These are phyloP conservation scores for Quercus wislizeni DNA, from an alignment of 306 rosid genomes.

Conservation along the genomic window DNA sequence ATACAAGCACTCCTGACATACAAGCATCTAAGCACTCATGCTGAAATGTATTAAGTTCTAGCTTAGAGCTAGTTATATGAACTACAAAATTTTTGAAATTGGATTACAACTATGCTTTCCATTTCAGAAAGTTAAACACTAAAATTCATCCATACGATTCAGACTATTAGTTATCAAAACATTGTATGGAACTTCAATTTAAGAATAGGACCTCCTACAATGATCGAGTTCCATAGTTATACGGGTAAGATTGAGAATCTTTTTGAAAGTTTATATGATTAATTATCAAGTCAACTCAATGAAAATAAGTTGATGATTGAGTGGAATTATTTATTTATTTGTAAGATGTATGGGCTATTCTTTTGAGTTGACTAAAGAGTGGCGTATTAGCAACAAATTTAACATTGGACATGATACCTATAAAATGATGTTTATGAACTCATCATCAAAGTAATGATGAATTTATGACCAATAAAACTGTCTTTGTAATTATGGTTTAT, in stretches of 20 bases:
- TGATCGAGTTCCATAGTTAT: neutral
- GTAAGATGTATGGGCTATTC: neutral
- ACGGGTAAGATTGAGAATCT: neutral
- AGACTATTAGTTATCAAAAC: too few relatives aligned
- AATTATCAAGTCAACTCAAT: neutral
- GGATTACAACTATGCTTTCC: neutral
- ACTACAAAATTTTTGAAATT: neutral
- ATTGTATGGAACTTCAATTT: too few relatives aligned
- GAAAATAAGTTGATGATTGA: neutral
- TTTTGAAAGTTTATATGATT: neutral
- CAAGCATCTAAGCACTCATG: neutral
- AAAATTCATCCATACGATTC: too few relatives aligned
- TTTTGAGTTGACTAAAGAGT: neutral
- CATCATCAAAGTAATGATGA: neutral
- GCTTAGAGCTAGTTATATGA: neutral
- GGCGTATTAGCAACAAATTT: neutral
- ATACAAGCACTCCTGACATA: neutral
- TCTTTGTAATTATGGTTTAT: conserved; percentile 14
- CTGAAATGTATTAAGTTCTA: neutral
- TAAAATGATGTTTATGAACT: too few relatives aligned
- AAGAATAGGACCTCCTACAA: too few relatives aligned
- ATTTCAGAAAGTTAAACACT: too few relatives aligned
- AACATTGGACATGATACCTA: too few relatives aligned
- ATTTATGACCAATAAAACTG: neutral
- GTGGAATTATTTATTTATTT: neutral